phyloP scores from a whole-genome alignment of 352 stramenopile genomes.

The Pythium myriotylum region DNA sequence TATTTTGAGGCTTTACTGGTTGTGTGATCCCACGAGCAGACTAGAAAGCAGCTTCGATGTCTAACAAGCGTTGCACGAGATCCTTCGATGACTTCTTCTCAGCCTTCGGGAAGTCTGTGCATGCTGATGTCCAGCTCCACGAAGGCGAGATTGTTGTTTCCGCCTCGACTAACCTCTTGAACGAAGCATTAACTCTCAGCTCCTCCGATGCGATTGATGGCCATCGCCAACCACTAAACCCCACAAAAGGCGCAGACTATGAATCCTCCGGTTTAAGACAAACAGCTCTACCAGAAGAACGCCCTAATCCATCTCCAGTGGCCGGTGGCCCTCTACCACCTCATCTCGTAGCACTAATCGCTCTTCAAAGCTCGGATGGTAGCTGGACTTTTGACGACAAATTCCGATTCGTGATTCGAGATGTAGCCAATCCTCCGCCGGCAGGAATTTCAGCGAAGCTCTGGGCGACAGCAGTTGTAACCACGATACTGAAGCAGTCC shows the following conservation, averaged over 20 bases:
- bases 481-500: slow-evolving; percentile 57
- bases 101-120: slow-evolving; percentile 64
- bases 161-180: slow-evolving; percentile 6
- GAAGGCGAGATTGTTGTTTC: slow-evolving; percentile 42
- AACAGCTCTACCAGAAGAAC: too few relatives aligned
- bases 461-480: slow-evolving; percentile 62
- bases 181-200: background rate
- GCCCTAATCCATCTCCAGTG: too few relatives aligned
- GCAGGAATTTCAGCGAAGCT: slow-evolving; percentile 53
- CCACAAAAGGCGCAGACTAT: too few relatives aligned
- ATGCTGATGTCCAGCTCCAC: slow-evolving; percentile 38
- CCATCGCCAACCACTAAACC: too few relatives aligned
- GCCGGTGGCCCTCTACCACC: slow-evolving; percentile 25
- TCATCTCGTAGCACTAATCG: slow-evolving; percentile 43
- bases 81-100: slow-evolving; percentile 71
- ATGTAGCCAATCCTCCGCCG: slow-evolving; percentile 38
- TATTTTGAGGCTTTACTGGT: too few relatives aligned
- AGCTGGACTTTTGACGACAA: slow-evolving; percentile 64
- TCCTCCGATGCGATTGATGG: too few relatives aligned
- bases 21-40: too few relatives aligned
- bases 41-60: background rate
- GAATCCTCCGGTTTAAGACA: too few relatives aligned
- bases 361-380: slow-evolving; percentile 59
- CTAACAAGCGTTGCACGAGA: slow-evolving; percentile 4
- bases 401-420: slow-evolving; percentile 60